Evolutionary conservation across 192 early-diverging fungal genomes (phyloP), one percentile per base, ranked within the genome.

Genomic region (Rhizoclosmatium globosum): DNA sequence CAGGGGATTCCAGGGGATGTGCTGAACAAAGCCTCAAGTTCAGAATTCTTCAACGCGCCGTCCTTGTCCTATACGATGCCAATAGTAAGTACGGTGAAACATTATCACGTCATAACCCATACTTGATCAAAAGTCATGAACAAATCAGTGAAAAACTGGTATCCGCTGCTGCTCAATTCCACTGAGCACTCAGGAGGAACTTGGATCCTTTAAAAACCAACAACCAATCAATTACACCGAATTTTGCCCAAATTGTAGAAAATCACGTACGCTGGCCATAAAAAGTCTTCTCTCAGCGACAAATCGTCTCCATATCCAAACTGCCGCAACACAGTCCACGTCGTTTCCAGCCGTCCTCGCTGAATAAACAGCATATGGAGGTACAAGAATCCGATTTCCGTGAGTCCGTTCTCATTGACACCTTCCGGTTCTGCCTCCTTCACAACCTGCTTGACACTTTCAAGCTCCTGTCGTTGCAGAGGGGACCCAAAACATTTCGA

Each of bases 301-400:
- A 99, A 78, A 76, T 99, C 97, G 78, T 98, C 94, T 39, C 96
- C 96, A 78, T 99, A 99, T 41, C 97, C 97, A 87, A 99, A 99
- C 75, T 91, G 92, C 59, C 97, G 85, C 65, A 99, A 80, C 2
- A 99, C 97, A 53, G 96, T 95, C 98, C 98, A 99, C 31, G 98
- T 98, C 3, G 98, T 99, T 80, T 99, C 98, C 21, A 98, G 86
- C 17, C 97, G 91, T 15, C 98, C 98, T 4, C 95, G 89, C 88
- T 98, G 97, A 64, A 99, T 97, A 82, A 98, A 99, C 39, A 97
- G 90, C 66, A 94, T 94, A 80, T 99, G 96, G 50, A 99, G 86
- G 79, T 94, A 98, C 50, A 97, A 79, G 81, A 99, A 99, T 11
- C 98, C 96, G 58, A 89, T 84, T 85, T 97, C 90, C n/a, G 97